Conservation (phyloP, 805 yeast genomes). For the Candida sanyiensis region DNA sequence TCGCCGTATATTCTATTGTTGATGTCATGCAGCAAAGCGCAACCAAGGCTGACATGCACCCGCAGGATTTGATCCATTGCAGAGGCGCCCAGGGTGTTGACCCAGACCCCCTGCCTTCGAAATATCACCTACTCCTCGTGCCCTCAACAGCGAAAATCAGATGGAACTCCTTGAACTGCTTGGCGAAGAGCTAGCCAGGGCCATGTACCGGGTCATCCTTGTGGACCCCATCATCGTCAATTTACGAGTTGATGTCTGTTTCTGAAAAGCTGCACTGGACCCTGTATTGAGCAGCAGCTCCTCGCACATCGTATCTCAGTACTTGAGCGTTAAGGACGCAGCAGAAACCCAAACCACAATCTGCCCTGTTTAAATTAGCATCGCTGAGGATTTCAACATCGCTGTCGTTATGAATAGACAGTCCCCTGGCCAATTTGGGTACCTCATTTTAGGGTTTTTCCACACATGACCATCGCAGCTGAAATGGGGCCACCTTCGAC, state of each 20-base stretch:
- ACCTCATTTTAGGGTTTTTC: too few species aligned
- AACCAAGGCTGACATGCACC: neutral
- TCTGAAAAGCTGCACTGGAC: too few species aligned
- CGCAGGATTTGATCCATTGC: conserved; percentile 56
- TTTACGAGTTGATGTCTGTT: conserved; percentile 59
- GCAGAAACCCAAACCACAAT: conserved; percentile 56
- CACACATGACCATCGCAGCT: too few species aligned
- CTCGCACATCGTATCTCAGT: conserved; percentile 25
- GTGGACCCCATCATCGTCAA: conserved; percentile 77
- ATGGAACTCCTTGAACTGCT: conserved; percentile 64
- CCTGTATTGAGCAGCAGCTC: too few species aligned
- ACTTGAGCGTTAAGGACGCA: conserved; percentile 72
- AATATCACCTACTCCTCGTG: conserved; percentile 72
- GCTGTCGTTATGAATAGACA: conserved; percentile 75
- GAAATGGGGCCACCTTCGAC: too few species aligned
- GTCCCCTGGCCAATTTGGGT: too few species aligned
- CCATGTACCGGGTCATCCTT: conserved; percentile 49
- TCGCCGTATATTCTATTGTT: neutral
- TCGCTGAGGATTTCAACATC: conserved; percentile 73
- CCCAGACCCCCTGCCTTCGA: conserved; percentile 61
- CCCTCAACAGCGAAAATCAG: conserved; percentile 75
- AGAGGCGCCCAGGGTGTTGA: conserved; percentile 60
- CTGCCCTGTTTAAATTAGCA: conserved; percentile 45
- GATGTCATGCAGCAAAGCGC: neutral
- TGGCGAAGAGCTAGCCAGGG: conserved; percentile 61